Evolutionary conservation across 78 protist species (phyloP).

Genomic region (Acrasis kona): DNA sequence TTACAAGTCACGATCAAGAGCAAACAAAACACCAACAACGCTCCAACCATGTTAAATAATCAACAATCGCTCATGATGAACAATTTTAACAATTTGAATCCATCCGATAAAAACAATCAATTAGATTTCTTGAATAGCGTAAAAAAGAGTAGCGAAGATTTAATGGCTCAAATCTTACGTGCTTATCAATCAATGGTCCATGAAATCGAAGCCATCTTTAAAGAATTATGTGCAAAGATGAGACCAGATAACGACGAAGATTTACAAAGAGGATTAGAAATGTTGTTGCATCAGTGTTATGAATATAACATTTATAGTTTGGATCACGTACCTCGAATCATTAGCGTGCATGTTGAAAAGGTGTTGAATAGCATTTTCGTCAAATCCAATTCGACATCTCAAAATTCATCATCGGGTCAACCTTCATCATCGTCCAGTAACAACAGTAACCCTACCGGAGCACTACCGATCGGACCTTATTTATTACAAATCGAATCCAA

Average conservation of each 20-base stretch:
- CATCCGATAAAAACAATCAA: background rate
- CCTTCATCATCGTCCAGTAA: background rate
- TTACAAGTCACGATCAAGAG: no score
- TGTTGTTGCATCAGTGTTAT: background rate
- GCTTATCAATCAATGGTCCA: background rate
- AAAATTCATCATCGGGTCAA: background rate
- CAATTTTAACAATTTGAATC: no score
- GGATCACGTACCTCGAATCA: background rate
- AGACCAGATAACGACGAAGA: slow-evolving; percentile 1
- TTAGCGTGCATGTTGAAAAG: no score
- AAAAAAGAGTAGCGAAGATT: background rate
- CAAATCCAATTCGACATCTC: background rate
- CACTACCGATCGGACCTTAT: background rate
- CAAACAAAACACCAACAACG: no score
- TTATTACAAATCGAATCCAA: background rate
- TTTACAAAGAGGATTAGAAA: background rate
- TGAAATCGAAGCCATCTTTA: background rate
- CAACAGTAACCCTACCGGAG: background rate
- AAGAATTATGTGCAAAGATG: background rate
- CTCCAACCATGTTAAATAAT: no score
- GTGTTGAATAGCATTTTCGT: background rate
- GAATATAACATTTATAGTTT: background rate
- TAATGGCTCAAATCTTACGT: background rate
- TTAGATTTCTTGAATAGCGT: background rate
- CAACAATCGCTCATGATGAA: no score